Evolutionary conservation across 371 early-diverging fungal genomes (phyloP).

Genomic region (Mortierella sp.): DNA sequence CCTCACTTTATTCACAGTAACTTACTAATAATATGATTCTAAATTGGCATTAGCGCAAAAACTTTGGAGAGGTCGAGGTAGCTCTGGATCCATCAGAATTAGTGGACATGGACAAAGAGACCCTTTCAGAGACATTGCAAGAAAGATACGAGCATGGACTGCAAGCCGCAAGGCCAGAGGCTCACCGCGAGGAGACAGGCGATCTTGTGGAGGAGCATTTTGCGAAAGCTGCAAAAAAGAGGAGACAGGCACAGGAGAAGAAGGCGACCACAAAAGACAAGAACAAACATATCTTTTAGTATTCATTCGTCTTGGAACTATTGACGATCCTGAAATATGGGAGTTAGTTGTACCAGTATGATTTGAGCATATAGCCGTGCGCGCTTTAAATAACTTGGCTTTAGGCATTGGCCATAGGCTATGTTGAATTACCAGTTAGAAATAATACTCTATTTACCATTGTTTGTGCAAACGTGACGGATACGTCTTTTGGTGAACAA

Average conservation of each 20-base stretch:
- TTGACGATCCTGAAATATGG: too few species aligned
- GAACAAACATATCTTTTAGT: constrained; percentile 76
- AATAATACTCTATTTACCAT: too few species aligned
- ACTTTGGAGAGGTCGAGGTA: constrained; percentile 73
- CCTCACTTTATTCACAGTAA: neutral
- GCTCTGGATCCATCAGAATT: constrained; percentile 83
- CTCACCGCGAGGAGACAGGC: constrained; percentile 78
- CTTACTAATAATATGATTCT: constrained; percentile 3
- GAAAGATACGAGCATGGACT: constrained; percentile 81
- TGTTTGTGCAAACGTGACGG: too few species aligned
- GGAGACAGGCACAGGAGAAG: constrained; percentile 69
- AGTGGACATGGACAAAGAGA: constrained; percentile 80
- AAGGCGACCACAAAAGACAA: constrained; percentile 69
- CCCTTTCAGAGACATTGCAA: constrained; percentile 75
- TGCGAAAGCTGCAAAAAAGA: constrained; percentile 75
- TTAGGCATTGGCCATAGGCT: too few species aligned
- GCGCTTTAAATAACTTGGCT: too few species aligned
- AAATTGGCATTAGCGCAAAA: constrained; percentile 61
- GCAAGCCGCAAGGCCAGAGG: constrained; percentile 62
- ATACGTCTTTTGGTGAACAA: too few species aligned
- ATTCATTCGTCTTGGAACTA: neutral
- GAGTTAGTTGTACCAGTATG: too few species aligned
- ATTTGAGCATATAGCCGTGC: too few species aligned
- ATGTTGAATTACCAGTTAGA: too few species aligned
- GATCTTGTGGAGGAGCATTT: constrained; percentile 93